Conservation (phyloP, 2,329 filamentous ascomycete genomes). For the Claviceps africana region DNA sequence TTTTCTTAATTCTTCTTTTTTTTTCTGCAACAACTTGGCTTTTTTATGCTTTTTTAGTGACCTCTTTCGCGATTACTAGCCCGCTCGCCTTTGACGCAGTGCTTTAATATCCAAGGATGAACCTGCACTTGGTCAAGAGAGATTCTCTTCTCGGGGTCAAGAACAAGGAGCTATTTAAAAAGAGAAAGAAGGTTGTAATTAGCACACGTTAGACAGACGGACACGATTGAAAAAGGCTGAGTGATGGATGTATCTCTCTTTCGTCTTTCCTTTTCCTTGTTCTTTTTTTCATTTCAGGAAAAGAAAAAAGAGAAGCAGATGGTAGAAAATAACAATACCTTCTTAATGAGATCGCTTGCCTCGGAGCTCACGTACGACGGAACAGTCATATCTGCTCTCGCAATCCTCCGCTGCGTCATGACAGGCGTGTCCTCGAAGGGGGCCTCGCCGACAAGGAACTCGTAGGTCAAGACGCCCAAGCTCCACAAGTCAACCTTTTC, state of each 20-base stretch:
- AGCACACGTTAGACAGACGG: conserved; percentile 6
- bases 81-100: conserved; percentile 59
- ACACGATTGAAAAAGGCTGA: too few species aligned
- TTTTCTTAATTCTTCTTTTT: not conserved
- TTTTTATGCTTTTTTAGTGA: conserved; percentile 8
- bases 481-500: conserved; percentile 97
- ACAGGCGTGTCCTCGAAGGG: conserved; percentile 92
- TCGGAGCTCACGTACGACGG: conserved; percentile 83
- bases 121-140: conserved; percentile 75
- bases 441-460: conserved; percentile 90
- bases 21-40: not conserved
- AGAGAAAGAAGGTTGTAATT: conserved; percentile 7
- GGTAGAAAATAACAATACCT: conserved; percentile 32
- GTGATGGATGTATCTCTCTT: too few species aligned
- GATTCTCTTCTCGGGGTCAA: conserved; percentile 88
- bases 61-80: conserved; percentile 35
- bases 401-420: conserved; percentile 87
- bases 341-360: conserved; percentile 84
- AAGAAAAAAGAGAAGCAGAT: not conserved
- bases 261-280: too few species aligned
- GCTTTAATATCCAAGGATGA: conserved; percentile 95
- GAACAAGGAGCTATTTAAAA: conserved; percentile 56
- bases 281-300: not conserved
- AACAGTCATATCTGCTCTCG: conserved; percentile 79
- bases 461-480: conserved; percentile 85